Conservation (phyloP, 2,329 filamentous ascomycete genomes). For the Hirsutella thompsonii region DNA sequence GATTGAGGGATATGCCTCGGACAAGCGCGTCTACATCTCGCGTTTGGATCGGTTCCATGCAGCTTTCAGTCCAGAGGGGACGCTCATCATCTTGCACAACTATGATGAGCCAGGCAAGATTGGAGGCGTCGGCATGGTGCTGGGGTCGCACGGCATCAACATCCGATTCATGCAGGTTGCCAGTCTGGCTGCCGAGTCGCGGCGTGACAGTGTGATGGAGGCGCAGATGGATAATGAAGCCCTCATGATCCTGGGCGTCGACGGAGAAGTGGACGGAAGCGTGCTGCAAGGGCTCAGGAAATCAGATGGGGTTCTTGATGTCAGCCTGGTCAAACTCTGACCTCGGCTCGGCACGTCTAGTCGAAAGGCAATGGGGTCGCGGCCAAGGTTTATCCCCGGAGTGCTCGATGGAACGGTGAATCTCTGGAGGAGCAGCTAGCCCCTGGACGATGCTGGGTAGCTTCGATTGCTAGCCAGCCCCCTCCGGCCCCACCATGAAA, state of each 20-base stretch:
- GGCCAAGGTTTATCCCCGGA: not conserved
- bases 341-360: not conserved
- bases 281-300: slow-evolving; percentile 34
- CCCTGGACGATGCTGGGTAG: too few species aligned
- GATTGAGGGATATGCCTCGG: slow-evolving; percentile 55
- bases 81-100: slow-evolving; percentile 66
- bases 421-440: too few species aligned
- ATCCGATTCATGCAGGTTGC: slow-evolving; percentile 71
- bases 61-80: slow-evolving; percentile 61
- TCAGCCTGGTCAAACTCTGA: slow-evolving; percentile 36
- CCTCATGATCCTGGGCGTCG: slow-evolving; percentile 70
- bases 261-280: slow-evolving; percentile 47
- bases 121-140: slow-evolving; percentile 58
- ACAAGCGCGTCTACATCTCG: slow-evolving; percentile 54
- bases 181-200: slow-evolving; percentile 25
- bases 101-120: slow-evolving; percentile 76
- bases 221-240: slow-evolving; percentile 45
- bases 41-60: slow-evolving; percentile 62
- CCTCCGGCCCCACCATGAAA: too few species aligned
- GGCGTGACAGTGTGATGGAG: slow-evolving; percentile 8
- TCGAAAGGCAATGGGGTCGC: not conserved
- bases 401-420: too few species aligned
- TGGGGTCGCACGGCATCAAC: slow-evolving; percentile 61
- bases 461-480: too few species aligned
- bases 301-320: slow-evolving; percentile 41